Conservation (phyloP, 2,329 filamentous ascomycete genomes). For the Geoglossum cookeanum region DNA sequence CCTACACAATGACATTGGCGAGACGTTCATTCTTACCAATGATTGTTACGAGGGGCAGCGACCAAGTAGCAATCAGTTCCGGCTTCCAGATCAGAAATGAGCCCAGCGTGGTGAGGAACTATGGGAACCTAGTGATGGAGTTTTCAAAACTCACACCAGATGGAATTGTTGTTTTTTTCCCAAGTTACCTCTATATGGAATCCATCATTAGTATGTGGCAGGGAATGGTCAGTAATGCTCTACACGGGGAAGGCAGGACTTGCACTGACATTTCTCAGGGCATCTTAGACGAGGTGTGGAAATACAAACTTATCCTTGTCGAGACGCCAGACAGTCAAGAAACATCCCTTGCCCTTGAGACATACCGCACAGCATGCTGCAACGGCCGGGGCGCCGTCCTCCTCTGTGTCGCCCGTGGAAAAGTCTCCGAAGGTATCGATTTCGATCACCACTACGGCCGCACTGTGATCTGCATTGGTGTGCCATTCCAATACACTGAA, state of each 20-base stretch:
- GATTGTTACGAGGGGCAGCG: constrained; percentile 88
- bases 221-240: constrained; percentile 42
- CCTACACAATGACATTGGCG: constrained; percentile 90
- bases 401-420: constrained; percentile 87
- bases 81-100: constrained; percentile 93
- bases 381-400: constrained; percentile 88
- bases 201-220: constrained; percentile 99
- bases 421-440: constrained; percentile 96
- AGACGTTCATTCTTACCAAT: constrained; percentile 91
- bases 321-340: constrained; percentile 96
- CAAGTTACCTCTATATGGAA: constrained; percentile 97
- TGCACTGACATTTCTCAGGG: constrained; percentile 24
- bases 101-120: constrained; percentile 90
- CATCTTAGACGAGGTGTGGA: constrained; percentile 94
- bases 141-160: constrained; percentile 94
- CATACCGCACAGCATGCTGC: constrained; percentile 91
- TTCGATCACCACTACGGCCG: constrained; percentile 98
- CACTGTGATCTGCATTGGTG: constrained; percentile 87
- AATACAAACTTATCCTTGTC: constrained; percentile 94
- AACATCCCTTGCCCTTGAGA: constrained; percentile 85
- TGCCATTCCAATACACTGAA: constrained; percentile 97
- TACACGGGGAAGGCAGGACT: not conserved
- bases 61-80: constrained; percentile 83
- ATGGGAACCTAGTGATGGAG: constrained; percentile 80
- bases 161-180: constrained; percentile 98